These are phyloP conservation scores for Phialophora expanda DNA, from an alignment of 2,329 filamentous ascomycete genomes.

Conservation along the genomic window DNA sequence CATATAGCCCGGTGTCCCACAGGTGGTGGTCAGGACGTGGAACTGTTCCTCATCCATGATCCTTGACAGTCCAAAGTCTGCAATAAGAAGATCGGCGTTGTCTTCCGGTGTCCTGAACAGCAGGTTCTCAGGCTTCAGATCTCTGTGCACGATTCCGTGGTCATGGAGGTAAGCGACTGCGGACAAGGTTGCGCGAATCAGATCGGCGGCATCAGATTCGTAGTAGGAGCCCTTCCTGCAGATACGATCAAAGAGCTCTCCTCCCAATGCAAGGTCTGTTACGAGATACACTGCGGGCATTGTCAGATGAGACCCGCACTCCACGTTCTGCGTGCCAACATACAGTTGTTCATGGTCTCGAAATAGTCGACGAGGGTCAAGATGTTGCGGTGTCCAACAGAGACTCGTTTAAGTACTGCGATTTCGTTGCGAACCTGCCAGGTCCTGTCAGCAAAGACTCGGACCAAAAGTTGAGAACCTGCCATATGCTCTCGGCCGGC, in stretches of 20 bases:
- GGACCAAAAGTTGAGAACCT: slow-evolving; percentile 24
- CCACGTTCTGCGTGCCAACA: background rate
- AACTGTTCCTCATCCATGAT: slow-evolving; percentile 99
- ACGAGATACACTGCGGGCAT: slow-evolving; percentile 77
- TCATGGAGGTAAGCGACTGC: slow-evolving; percentile 99
- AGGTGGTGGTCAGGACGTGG: slow-evolving; percentile 95
- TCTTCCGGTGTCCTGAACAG: slow-evolving; percentile 97
- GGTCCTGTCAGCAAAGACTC: slow-evolving; percentile 23
- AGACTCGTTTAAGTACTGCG: slow-evolving; percentile 95
- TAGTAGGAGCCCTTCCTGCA: slow-evolving; percentile 99
- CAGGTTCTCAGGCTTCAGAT: slow-evolving; percentile 96
- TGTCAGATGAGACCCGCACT: slow-evolving; percentile 32
- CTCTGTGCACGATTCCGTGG: slow-evolving; percentile 96
- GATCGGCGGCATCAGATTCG: slow-evolving; percentile 92
- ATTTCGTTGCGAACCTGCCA: slow-evolving; percentile 92
- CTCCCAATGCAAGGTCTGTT: slow-evolving; percentile 92
- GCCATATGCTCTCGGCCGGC: slow-evolving; percentile 98
- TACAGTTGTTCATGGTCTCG: slow-evolving; percentile 97
- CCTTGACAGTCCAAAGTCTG: slow-evolving; percentile 91
- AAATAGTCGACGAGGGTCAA: slow-evolving; percentile 98
- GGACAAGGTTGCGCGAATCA: slow-evolving; percentile 91
- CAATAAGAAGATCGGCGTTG: slow-evolving; percentile 94
- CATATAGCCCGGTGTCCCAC: slow-evolving; percentile 98
- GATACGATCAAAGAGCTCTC: slow-evolving; percentile 97
- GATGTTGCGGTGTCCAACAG: slow-evolving; percentile 98